Percentiles rank a stretch among this genome's conserved stretches.
Conservation (phyloP, 2,329 filamentous ascomycete species). For the Tothia fuscella region DNA sequence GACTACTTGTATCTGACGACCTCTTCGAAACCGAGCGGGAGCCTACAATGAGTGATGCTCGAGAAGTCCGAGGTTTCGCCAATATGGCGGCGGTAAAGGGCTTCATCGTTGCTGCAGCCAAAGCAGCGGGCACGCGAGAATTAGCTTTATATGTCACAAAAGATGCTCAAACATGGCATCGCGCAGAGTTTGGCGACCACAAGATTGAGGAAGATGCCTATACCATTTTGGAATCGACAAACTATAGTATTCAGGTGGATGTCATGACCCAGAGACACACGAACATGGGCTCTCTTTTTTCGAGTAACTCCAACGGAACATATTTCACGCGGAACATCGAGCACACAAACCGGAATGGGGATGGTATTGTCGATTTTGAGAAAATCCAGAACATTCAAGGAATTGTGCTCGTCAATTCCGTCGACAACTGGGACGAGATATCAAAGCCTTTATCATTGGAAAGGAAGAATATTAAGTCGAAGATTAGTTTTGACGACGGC, state of each 20-base stretch:
- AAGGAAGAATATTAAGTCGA: constrained; percentile 59
- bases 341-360: constrained; percentile 72
- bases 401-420: constrained; percentile 78
- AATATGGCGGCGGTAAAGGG: constrained; percentile 77
- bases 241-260: constrained; percentile 95
- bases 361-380: constrained; percentile 84
- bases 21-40: constrained; percentile 58
- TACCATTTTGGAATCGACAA: constrained; percentile 88
- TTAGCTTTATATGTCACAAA: constrained; percentile 83
- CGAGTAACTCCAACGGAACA: constrained; percentile 93
- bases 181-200: constrained; percentile 78
- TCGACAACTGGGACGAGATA: constrained; percentile 74
- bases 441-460: constrained; percentile 26
- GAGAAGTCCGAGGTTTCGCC: constrained; percentile 66
- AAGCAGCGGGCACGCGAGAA: constrained; percentile 70
- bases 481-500: constrained; percentile 93
- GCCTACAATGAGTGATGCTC: constrained; percentile 61
- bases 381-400: constrained; percentile 87
- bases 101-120: constrained; percentile 73
- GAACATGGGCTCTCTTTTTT: constrained; percentile 80
- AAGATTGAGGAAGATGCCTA: constrained; percentile 77
- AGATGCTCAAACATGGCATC: constrained; percentile 77
- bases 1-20: constrained; percentile 69
- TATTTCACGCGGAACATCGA: constrained; percentile 89
- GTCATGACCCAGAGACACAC: constrained; percentile 60